Evolutionary conservation across 163 green algal genomes (phyloP).

Genomic region (Prototheca wickerhamii): DNA sequence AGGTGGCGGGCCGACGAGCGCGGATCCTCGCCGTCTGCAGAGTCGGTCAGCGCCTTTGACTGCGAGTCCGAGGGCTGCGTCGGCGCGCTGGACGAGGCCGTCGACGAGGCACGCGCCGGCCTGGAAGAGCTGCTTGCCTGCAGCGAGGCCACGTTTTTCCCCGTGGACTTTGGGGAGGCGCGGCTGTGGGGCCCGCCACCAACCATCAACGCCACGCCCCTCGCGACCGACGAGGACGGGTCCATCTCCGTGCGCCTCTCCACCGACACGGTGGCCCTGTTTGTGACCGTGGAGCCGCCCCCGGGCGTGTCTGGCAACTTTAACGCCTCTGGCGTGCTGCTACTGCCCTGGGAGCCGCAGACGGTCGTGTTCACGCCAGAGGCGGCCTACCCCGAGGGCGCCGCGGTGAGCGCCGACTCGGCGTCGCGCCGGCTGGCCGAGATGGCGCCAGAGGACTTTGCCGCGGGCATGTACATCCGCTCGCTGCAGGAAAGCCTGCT

Average conservation of each 20-base stretch:
- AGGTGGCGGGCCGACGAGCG: background rate
- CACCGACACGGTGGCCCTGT: background rate
- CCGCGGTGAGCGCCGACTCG: background rate
- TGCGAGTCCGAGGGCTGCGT: background rate
- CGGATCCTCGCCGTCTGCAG: background rate
- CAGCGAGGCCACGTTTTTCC: background rate
- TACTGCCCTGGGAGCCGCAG: constrained; percentile 4
- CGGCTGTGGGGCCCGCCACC: background rate
- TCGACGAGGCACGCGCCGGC: background rate
- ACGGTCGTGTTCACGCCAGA: background rate
- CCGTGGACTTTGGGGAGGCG: background rate
- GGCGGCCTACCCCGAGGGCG: background rate
- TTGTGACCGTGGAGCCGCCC: background rate
- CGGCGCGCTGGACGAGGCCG: background rate
- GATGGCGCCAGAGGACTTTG: no score
- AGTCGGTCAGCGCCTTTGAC: background rate
- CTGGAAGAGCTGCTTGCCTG: background rate
- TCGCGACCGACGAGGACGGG: background rate
- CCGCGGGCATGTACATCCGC: background rate
- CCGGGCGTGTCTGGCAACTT: constrained; percentile 1
- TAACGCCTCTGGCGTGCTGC: background rate
- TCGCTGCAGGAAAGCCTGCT: background rate
- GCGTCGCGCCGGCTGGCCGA: no score
- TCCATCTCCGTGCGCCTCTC: background rate
- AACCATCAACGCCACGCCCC: background rate